Conservation (phyloP, 2,329 filamentous ascomycete genomes). For the Pseudopyricularia javanii region DNA sequence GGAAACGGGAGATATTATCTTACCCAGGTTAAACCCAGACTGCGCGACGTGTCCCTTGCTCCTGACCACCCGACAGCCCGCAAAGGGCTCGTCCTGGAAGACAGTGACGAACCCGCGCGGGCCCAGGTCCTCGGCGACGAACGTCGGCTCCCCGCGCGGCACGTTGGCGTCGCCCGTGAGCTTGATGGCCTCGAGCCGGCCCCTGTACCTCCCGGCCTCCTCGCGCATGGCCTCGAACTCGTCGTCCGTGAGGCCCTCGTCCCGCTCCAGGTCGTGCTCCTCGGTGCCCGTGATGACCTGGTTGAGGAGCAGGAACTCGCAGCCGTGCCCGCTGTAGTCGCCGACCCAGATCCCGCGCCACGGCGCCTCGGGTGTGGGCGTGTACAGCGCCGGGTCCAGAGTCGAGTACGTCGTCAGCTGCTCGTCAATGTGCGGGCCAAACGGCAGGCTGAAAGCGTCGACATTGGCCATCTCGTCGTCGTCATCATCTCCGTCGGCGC, state of each 20-base stretch:
- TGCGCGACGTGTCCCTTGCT: slow-evolving; percentile 69
- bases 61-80: slow-evolving; percentile 60
- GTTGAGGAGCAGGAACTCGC: slow-evolving; percentile 73
- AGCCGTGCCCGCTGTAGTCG: slow-evolving; percentile 79
- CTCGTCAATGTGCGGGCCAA: slow-evolving; percentile 38
- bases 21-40: slow-evolving; percentile 60
- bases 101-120: slow-evolving; percentile 49
- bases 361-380: slow-evolving; percentile 65
- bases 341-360: slow-evolving; percentile 89
- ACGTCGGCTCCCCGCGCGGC: slow-evolving; percentile 74
- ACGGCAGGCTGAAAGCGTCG: slow-evolving; percentile 10
- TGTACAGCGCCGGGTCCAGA: slow-evolving; percentile 63
- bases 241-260: slow-evolving; percentile 28
- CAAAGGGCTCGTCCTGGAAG: slow-evolving; percentile 55
- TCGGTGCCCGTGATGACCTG: slow-evolving; percentile 30
- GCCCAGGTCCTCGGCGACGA: slow-evolving; percentile 68
- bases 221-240: slow-evolving; percentile 31
- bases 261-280: slow-evolving; percentile 28
- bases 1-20: slow-evolving; percentile 17
- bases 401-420: slow-evolving; percentile 55
- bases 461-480: background rate
- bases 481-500: background rate
- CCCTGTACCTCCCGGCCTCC: slow-evolving; percentile 42
- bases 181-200: slow-evolving; percentile 73
- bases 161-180: slow-evolving; percentile 86